A percentile compares a stretch with the other conserved stretches of the same genome.
These are phyloP conservation scores for Favolaschia claudopus DNA, from an alignment of 768 basidiomycete species.

Conservation along the genomic window DNA sequence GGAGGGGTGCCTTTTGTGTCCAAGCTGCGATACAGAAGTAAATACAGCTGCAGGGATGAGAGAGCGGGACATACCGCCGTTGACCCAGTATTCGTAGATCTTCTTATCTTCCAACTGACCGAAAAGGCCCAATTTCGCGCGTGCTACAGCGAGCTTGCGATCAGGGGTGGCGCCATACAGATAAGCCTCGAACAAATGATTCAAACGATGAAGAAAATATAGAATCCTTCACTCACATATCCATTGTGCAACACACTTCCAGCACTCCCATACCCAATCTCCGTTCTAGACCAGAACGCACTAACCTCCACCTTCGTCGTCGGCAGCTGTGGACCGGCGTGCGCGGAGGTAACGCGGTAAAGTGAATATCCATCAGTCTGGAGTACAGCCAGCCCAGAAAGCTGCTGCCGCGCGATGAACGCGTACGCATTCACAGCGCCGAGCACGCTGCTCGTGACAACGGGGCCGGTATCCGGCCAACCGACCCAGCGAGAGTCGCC, in stretches of 20 bases:
- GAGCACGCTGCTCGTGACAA: not conserved
- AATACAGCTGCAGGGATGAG: not conserved
- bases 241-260: slow-evolving; percentile 11
- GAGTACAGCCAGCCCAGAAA: slow-evolving; percentile 4
- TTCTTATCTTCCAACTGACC: slow-evolving; percentile 4
- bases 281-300: slow-evolving; percentile 9
- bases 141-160: slow-evolving; percentile 7
- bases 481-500: slow-evolving; percentile 24
- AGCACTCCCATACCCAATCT: slow-evolving; percentile 23
- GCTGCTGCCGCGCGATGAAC: slow-evolving; percentile 15
- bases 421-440: slow-evolving; percentile 10
- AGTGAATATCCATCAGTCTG: slow-evolving; percentile 7
- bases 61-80: slow-evolving; percentile 15
- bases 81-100: slow-evolving; percentile 25
- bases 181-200: slow-evolving; percentile 1
- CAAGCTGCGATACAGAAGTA: not conserved
- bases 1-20: slow-evolving; percentile 4
- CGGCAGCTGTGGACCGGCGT: slow-evolving; percentile 1
- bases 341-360: slow-evolving; percentile 14
- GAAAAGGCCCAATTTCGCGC: slow-evolving; percentile 10
- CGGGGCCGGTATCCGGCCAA: slow-evolving; percentile 21
- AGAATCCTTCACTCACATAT: slow-evolving; percentile 16
- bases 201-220: not conserved
- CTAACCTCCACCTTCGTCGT: not conserved
- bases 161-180: slow-evolving; percentile 13